These are phyloP conservation scores for Hymenoscyphus salicellus DNA, from an alignment of 2,329 filamentous ascomycete genomes.

Conservation along the genomic window DNA sequence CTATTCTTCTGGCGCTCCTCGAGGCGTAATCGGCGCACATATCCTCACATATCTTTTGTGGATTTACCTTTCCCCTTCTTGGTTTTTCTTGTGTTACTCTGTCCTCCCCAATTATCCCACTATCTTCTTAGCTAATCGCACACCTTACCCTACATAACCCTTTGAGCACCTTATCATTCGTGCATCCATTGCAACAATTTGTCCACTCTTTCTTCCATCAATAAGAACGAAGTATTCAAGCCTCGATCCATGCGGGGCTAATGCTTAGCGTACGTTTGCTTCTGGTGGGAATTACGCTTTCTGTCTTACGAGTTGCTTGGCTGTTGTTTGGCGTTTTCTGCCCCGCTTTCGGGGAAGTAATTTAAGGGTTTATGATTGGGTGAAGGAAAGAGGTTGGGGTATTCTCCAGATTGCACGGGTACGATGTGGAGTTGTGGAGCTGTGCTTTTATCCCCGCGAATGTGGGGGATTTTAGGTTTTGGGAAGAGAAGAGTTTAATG, in stretches of 20 bases:
- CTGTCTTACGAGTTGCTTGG: conserved; percentile 7
- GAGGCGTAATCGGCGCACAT: background rate
- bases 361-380: background rate
- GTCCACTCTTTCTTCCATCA: conserved; percentile 1
- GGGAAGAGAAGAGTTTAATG: background rate
- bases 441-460: background rate
- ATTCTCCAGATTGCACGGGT: conserved; percentile 1
- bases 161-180: background rate
- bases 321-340: background rate
- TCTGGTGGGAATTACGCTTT: background rate
- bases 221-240: background rate
- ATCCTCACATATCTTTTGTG: conserved; percentile 6
- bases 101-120: background rate
- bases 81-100: background rate
- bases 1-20: background rate
- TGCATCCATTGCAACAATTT: background rate
- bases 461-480: background rate
- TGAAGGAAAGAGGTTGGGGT: background rate
- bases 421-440: background rate
- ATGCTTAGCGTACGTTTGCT: background rate
- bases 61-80: conserved; percentile 1
- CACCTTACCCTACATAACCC: background rate
- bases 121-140: background rate
- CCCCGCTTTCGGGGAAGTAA: background rate
- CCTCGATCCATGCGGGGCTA: background rate